Conservation (phyloP, 352 stramenopile genomes). For the Phytophthora pistaciae region DNA sequence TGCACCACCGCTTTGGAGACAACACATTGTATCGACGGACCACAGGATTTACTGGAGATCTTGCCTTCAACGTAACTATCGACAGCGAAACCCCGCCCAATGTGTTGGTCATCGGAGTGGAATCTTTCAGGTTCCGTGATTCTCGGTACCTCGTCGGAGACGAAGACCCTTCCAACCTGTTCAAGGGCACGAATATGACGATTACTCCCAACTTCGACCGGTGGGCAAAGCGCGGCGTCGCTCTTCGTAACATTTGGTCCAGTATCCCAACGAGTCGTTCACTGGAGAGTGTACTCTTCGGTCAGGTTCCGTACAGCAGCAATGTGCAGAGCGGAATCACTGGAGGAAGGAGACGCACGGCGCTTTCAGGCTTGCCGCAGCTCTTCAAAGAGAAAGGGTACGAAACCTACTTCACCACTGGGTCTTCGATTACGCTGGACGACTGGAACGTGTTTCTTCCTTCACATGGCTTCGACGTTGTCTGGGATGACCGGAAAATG, state of each 20-base stretch:
- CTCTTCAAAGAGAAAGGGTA: conserved; percentile 59
- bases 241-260: conserved; percentile 62
- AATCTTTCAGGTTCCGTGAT: conserved; percentile 15
- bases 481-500: conserved; percentile 41
- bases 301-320: conserved; percentile 60
- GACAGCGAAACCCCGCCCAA: conserved; percentile 12
- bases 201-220: conserved; percentile 54
- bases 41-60: conserved; percentile 15
- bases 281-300: conserved; percentile 63
- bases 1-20: conserved; percentile 3
- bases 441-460: conserved; percentile 60
- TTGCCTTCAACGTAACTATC: conserved; percentile 12
- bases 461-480: conserved; percentile 51
- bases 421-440: conserved; percentile 36
- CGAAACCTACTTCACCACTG: conserved; percentile 61
- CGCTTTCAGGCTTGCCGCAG: conserved; percentile 54
- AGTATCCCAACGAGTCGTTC: conserved; percentile 64
- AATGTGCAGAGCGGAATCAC: conserved; percentile 52
- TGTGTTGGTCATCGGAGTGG: conserved; percentile 14
- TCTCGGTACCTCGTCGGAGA: conserved; percentile 16
- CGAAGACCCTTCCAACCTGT: conserved; percentile 41
- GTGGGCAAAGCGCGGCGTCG: conserved; percentile 55
- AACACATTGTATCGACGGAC: conserved; percentile 17
- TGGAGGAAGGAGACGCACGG: conserved; percentile 28
- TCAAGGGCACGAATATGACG: conserved; percentile 29